phyloP scores from a whole-genome alignment of 2,329 filamentous ascomycete genomes.

The Pyrenophora seminiperda region DNA sequence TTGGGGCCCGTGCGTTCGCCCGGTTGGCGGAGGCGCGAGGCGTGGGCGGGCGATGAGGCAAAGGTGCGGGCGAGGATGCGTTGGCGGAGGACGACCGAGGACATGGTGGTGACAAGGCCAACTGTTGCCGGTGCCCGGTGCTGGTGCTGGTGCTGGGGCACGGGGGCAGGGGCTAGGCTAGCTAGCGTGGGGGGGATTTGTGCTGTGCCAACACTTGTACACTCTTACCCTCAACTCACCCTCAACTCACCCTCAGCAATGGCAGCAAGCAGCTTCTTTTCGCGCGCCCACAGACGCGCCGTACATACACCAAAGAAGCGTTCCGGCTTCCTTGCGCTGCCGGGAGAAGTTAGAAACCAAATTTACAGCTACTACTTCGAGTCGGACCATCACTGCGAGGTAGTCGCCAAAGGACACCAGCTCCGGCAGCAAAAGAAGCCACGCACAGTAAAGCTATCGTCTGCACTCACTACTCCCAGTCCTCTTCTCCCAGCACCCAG shows the following conservation, averaged over 20 bases:
- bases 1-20: slow-evolving; percentile 46
- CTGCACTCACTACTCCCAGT: background rate
- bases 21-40: slow-evolving; percentile 42
- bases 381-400: slow-evolving; percentile 33
- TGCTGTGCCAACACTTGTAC: background rate
- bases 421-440: slow-evolving; percentile 8
- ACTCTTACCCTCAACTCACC: background rate
- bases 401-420: slow-evolving; percentile 22
- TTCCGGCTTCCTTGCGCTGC: slow-evolving; percentile 47
- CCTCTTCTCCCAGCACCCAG: background rate
- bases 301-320: slow-evolving; percentile 17
- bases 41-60: slow-evolving; percentile 24
- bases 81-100: slow-evolving; percentile 21
- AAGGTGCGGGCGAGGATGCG: slow-evolving; percentile 28
- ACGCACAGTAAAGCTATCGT: slow-evolving; percentile 23
- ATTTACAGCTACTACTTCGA: slow-evolving; percentile 53
- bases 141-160: slow-evolving; percentile 26
- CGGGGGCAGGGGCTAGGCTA: no score
- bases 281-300: slow-evolving; percentile 11
- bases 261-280: slow-evolving; percentile 19
- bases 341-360: slow-evolving; percentile 56
- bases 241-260: background rate
- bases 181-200: background rate
- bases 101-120: slow-evolving; percentile 36
- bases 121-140: slow-evolving; percentile 18